A percentile compares a stretch with the other conserved stretches of the same genome.
phyloP scores from a whole-genome alignment of 768 basidiomycete species.

The Chalciporus chontae region DNA sequence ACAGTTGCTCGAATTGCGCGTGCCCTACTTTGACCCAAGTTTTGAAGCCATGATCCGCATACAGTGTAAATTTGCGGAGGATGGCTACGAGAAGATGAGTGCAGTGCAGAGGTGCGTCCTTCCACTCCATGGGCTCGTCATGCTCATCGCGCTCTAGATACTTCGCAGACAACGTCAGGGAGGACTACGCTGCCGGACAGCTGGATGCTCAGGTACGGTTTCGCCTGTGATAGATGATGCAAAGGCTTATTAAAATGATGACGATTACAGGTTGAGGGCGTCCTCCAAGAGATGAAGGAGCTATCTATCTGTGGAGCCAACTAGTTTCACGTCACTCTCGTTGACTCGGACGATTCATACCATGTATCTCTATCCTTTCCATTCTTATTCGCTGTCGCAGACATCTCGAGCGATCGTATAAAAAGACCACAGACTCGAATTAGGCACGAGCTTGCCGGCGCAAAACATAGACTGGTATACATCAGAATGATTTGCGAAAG shows the following conservation, averaged over 20 bases:
- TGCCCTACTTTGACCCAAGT: constrained; percentile 97
- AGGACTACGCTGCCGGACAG: constrained; percentile 96
- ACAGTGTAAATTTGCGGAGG: constrained; percentile 97
- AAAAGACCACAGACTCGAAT: background rate
- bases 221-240: background rate
- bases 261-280: constrained; percentile 74
- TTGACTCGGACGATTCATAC: background rate
- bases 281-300: constrained; percentile 96
- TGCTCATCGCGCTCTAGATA: constrained; percentile 48
- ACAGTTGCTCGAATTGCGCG: constrained; percentile 87
- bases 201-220: constrained; percentile 81
- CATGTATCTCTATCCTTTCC: constrained; percentile 9
- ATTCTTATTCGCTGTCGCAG: background rate
- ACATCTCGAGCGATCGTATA: background rate
- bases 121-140: background rate
- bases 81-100: constrained; percentile 95
- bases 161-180: constrained; percentile 84
- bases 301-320: constrained; percentile 84
- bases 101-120: constrained; percentile 75
- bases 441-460: background rate
- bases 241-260: background rate
- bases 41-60: constrained; percentile 99
- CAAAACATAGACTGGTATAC: constrained; percentile 16
- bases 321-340: constrained; percentile 9
- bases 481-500: constrained; percentile 14